Evolutionary conservation across 2,329 filamentous ascomycete species (phyloP), one percentile per base, ranked within the genome.

Genomic region (Leptodontidium sp.): DNA sequence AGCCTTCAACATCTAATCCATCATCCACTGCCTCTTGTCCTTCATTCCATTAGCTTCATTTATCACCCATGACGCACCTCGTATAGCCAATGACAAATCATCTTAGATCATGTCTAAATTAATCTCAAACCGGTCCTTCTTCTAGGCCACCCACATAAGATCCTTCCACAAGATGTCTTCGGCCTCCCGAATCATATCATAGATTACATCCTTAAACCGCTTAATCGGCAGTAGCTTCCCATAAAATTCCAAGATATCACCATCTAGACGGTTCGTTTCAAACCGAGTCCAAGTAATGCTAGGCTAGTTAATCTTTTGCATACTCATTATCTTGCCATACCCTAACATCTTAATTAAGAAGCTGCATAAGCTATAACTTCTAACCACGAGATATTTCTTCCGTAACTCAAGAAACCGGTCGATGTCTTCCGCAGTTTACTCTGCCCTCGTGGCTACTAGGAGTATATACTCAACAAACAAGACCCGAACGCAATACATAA

Each of bases 391-490:
- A 47, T 47, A 47, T 47, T 47, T 47, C 43, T 47, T 47, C 15
- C 43, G 43, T 7, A 47, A 47, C 43, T 47, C 43, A 47, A 47
- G 43, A 47, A 47, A 47, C 43, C 15, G 43, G 17, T 47, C 17
- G 43, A 47, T 47, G 7, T 47, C 43, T 47, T 47, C 43, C 43
- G 43, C 43, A 47, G 43, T 47, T 47, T 47, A 14, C 15, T 47
- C 43, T 47, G 17, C 43, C 43, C 43, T 47, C 14, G 43, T 47
- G 43, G 43, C 43, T 47, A 12, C 15, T 47, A n/a, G 43, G 17
- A 47, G 43, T 47, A n/a, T 47, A 47, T 47, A 47, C 43, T 47
- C 43, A 47, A 47, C 43, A 47, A 47, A 47, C 43, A 47, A 47
- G 9, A 47, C 17, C 15, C 43, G 43, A 14, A 47, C 43, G 43